Conservation (phyloP, 2,329 filamentous ascomycete genomes). For the Pestalotiopsis sp. region DNA sequence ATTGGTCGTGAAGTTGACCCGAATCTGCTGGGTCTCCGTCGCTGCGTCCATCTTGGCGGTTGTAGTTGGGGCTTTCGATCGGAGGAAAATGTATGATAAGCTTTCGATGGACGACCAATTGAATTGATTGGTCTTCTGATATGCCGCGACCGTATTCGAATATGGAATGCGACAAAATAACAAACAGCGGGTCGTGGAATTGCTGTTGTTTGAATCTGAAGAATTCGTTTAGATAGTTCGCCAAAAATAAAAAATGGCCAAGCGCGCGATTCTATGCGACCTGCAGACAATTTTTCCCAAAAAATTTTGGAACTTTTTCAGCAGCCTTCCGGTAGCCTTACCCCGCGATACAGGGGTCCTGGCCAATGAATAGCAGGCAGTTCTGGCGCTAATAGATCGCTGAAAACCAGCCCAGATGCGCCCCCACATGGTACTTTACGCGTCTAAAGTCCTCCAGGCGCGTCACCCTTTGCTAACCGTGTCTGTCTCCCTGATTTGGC, state of each 20-base stretch:
- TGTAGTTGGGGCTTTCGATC: background rate
- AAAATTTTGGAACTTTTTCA: background rate
- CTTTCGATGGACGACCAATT: background rate
- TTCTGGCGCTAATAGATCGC: background rate
- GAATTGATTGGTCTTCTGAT: background rate
- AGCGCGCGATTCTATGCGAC: background rate
- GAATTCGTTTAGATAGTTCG: background rate
- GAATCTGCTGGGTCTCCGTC: slow-evolving; percentile 53
- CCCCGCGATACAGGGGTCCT: slow-evolving; percentile 28
- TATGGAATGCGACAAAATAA: background rate
- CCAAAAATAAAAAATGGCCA: background rate
- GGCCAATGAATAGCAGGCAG: slow-evolving; percentile 21
- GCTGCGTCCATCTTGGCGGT: slow-evolving; percentile 25
- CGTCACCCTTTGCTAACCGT: slow-evolving; percentile 12
- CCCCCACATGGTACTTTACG: slow-evolving; percentile 32
- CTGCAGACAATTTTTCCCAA: slow-evolving; percentile 13
- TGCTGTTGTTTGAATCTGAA: background rate
- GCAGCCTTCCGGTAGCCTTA: slow-evolving; percentile 28
- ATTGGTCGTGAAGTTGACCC: slow-evolving; percentile 69
- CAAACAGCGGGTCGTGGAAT: background rate
- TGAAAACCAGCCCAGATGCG: background rate
- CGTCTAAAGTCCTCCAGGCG: slow-evolving; percentile 26
- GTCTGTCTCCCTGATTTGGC: background rate
- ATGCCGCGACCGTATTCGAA: background rate
- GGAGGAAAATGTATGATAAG: background rate